These are phyloP conservation scores for Anaeramoeba flamelloides DNA, from an alignment of 78 protist genomes.

Conservation along the genomic window DNA sequence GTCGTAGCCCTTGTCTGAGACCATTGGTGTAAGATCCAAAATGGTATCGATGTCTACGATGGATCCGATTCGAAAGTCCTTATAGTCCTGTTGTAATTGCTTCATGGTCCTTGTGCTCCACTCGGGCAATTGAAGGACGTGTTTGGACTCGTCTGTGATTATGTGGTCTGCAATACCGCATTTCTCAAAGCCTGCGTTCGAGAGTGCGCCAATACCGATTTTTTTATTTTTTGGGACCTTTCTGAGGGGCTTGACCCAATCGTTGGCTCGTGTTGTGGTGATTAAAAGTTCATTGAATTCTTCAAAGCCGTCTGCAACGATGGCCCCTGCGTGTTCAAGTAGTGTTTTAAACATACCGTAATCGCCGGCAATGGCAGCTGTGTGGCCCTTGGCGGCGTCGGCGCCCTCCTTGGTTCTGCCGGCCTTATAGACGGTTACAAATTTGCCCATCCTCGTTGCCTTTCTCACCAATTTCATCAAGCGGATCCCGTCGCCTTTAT, in stretches of 20 bases:
- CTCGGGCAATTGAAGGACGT: background rate
- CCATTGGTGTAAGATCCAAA: background rate
- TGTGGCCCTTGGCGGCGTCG: background rate
- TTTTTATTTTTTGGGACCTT: background rate
- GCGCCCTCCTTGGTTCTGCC: background rate
- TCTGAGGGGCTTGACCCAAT: background rate
- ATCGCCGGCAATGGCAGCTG: background rate
- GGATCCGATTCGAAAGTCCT: background rate
- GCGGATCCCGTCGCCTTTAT: background rate
- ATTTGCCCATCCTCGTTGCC: background rate
- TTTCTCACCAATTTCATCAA: background rate
- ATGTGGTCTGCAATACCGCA: background rate
- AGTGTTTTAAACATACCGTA: background rate
- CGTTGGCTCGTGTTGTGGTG: background rate
- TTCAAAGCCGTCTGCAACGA: background rate
- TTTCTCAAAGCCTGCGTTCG: constrained; percentile 3
- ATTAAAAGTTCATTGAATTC: background rate
- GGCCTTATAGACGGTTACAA: background rate
- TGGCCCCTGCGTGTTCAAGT: background rate
- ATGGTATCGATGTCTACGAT: background rate
- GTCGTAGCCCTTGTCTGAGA: background rate
- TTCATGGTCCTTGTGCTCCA: background rate
- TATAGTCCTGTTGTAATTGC: background rate
- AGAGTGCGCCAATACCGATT: background rate
- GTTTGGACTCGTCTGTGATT: background rate